Evolutionary conservation across 805 yeast genomes (phyloP), one percentile per base, ranked within the genome.

Genomic region (Nakazawaea pomicola): DNA sequence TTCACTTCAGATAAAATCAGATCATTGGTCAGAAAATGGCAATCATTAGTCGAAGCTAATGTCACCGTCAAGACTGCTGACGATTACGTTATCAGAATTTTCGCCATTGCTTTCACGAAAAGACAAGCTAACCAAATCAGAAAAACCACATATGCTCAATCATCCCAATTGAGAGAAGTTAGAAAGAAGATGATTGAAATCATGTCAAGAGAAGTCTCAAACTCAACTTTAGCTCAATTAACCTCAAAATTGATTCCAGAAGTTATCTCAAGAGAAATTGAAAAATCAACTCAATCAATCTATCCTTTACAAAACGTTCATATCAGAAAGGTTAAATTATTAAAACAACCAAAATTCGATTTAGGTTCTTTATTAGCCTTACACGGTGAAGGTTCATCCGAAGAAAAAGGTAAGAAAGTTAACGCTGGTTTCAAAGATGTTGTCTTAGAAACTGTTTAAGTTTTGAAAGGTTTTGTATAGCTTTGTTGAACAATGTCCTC

Each of bases 11-110:
- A 90, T 78, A 91, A 91, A 80, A 78, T 91, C 68, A 87, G 95
- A 78, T 90, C 97, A 46, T 80, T 91, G 70, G 97, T 90, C 53
- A 88, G 97, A 83, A 90, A 91, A 75, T 91, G 97, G 97, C 98
- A 90, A 80, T 81, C 96, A 55, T 78, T 91, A 72, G 95, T 90
- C 60, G 98, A 90, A 80, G 95, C 95, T 65, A 87, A 88, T 70
- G 97, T 90, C 61, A 89, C 98, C 59, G 97, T 89, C 65, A 90
- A 90, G 85, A 90, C 98, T 64, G 68, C 96, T 56, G 98, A 90
- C 67, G 98, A 91, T 72, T 90, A 90, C 86, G 87, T 86, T 63
- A 78, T 91, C 68, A 88, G 98, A 76, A 78, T 90, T 57, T 90
- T 90, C 70, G 93, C 91, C 68, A 88, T 91, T 76, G 98, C 95